phyloP scores from a whole-genome alignment of 331 rosid genomes.

The Dryas integrifolia region DNA sequence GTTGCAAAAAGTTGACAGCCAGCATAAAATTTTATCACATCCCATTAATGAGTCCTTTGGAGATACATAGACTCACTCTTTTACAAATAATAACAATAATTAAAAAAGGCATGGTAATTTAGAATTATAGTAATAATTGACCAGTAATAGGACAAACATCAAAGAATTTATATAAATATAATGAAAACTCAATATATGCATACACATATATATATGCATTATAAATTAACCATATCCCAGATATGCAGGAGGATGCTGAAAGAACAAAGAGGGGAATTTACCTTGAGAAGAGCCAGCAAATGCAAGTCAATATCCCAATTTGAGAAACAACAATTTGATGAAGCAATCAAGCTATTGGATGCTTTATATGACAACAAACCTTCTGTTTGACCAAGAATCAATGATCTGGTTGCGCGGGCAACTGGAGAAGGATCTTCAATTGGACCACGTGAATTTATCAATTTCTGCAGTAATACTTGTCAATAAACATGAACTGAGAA shows the following conservation, averaged over 20 bases:
- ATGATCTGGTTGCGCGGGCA: slow-evolving; percentile 59
- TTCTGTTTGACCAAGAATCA: slow-evolving; percentile 74
- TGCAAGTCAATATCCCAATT: slow-evolving; percentile 73
- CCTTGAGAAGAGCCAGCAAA: slow-evolving; percentile 82
- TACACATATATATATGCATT: neutral
- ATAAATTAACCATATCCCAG: neutral
- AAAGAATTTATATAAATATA: neutral
- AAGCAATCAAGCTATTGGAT: slow-evolving; percentile 63
- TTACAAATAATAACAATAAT: neutral
- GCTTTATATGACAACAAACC: slow-evolving; percentile 74
- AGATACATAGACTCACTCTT: slow-evolving; percentile 1
- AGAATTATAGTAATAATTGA: neutral
- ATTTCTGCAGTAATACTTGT: slow-evolving; percentile 73
- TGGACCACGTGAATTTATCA: slow-evolving; percentile 81
- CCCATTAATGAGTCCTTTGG: neutral
- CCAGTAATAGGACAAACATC: neutral
- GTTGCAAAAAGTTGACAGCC: neutral
- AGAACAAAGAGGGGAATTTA: slow-evolving; percentile 29
- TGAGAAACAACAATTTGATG: slow-evolving; percentile 77
- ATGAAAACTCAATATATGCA: neutral
- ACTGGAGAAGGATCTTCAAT: slow-evolving; percentile 95
- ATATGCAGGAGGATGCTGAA: neutral
- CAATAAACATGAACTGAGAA: slow-evolving; percentile 40
- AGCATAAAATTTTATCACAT: neutral
- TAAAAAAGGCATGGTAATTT: neutral